phyloP scores from a whole-genome alignment of 768 basidiomycete genomes.

The Termitomyces sp. region DNA sequence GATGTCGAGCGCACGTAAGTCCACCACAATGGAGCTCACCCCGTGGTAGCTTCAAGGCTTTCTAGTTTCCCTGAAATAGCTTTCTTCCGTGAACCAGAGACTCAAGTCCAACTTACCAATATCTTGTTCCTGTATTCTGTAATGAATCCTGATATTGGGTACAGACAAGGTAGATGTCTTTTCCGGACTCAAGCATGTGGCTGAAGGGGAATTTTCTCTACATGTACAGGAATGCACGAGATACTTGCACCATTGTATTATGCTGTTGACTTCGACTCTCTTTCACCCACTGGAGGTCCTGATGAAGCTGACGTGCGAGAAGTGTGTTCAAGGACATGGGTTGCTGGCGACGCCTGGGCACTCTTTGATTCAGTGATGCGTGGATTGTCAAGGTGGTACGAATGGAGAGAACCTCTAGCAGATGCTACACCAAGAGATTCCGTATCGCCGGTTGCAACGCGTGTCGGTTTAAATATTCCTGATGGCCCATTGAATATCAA shows the following conservation, averaged over 20 bases:
- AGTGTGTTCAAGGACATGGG: constrained; percentile 61
- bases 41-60: constrained; percentile 6
- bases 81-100: constrained; percentile 75
- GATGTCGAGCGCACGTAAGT: constrained; percentile 95
- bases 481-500: constrained; percentile 46
- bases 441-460: constrained; percentile 35
- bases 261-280: constrained; percentile 78
- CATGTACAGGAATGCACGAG: constrained; percentile 87
- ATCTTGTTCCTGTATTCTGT: constrained; percentile 83
- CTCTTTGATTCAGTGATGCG: constrained; percentile 82
- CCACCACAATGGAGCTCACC: constrained; percentile 1
- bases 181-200: not conserved
- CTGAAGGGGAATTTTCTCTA: not conserved
- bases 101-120: constrained; percentile 79
- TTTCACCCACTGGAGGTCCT: constrained; percentile 31
- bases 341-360: constrained; percentile 84
- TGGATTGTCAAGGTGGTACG: constrained; percentile 71
- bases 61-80: constrained; percentile 90
- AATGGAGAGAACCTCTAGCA: constrained; percentile 50
- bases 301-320: constrained; percentile 41
- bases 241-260: constrained; percentile 85
- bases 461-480: constrained; percentile 38
- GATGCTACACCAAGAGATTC: constrained; percentile 7
- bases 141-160: constrained; percentile 79
- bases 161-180: constrained; percentile 62